phyloP scores from a whole-genome alignment of 2,329 filamentous ascomycete genomes.

The Epichloe scottii region DNA sequence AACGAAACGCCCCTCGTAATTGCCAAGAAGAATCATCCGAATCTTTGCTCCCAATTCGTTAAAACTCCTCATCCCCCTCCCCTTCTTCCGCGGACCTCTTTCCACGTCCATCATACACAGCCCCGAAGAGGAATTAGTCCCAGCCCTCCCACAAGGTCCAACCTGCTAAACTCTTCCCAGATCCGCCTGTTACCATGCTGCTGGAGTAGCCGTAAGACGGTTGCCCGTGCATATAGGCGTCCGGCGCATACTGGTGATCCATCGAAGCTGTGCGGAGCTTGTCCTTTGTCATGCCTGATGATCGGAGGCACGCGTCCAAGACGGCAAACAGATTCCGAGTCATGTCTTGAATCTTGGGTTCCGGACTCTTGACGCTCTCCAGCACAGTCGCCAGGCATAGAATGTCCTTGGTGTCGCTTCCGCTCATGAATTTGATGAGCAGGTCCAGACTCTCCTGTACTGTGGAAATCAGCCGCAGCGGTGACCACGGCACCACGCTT shows the following conservation, averaged over 20 bases:
- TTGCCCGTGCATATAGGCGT: slow-evolving; percentile 11
- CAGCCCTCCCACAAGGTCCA: slow-evolving; percentile 30
- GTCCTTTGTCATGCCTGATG: slow-evolving; percentile 30
- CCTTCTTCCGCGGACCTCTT: neutral
- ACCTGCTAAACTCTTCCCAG: slow-evolving; percentile 19
- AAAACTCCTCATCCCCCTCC: neutral
- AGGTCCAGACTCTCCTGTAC: slow-evolving; percentile 36
- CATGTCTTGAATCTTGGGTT: slow-evolving; percentile 30
- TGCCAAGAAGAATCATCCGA: no score
- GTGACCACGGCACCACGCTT: slow-evolving; percentile 29
- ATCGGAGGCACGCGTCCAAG: slow-evolving; percentile 32
- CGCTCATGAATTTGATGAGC: slow-evolving; percentile 32
- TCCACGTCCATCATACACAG: neutral
- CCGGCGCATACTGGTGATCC: slow-evolving; percentile 2
- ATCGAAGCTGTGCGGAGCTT: slow-evolving; percentile 4
- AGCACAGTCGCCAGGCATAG: slow-evolving; percentile 35
- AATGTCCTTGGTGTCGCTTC: slow-evolving; percentile 38
- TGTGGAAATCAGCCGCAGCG: slow-evolving; percentile 25
- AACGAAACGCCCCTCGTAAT: neutral
- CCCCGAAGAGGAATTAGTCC: slow-evolving; percentile 15
- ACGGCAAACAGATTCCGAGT: slow-evolving; percentile 27
- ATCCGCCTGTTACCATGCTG: slow-evolving; percentile 13
- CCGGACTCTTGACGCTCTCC: slow-evolving; percentile 29
- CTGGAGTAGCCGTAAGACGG: slow-evolving; percentile 19
- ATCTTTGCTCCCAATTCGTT: no score